Conservation (phyloP, 2,329 filamentous ascomycete species). For the Trichoderma arundinaceum region DNA sequence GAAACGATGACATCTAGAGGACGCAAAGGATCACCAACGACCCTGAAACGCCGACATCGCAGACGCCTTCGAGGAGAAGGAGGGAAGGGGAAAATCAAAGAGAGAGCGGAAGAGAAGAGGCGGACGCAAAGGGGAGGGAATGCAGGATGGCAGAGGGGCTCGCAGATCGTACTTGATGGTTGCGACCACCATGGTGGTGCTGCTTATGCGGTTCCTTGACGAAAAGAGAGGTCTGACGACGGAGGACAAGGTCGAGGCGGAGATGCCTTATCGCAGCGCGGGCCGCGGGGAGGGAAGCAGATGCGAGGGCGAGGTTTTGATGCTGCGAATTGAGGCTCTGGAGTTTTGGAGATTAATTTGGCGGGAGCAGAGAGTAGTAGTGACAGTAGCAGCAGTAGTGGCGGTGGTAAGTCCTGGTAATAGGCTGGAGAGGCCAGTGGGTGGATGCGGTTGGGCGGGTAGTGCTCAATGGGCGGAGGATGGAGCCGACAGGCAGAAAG, state of each 20-base stretch:
- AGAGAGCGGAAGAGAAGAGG: background rate
- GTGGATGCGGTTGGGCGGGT: slow-evolving; percentile 23
- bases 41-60: slow-evolving; percentile 7
- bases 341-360: slow-evolving; percentile 29
- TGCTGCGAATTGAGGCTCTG: slow-evolving; percentile 30
- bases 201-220: slow-evolving; percentile 46
- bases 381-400: slow-evolving; percentile 27
- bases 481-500: background rate
- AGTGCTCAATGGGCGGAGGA: slow-evolving; percentile 16
- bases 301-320: slow-evolving; percentile 29
- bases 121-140: slow-evolving; percentile 25
- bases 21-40: background rate
- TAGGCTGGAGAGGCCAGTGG: slow-evolving; percentile 11
- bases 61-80: background rate
- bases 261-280: slow-evolving; percentile 37
- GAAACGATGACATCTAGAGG: slow-evolving; percentile 16
- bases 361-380: slow-evolving; percentile 25
- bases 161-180: slow-evolving; percentile 64
- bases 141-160: slow-evolving; percentile 33
- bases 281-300: slow-evolving; percentile 33
- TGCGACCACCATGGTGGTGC: slow-evolving; percentile 64
- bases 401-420: slow-evolving; percentile 23
- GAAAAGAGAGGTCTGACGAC: slow-evolving; percentile 42
- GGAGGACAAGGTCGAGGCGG: slow-evolving; percentile 29
- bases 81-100: background rate